Conservation (phyloP, 768 basidiomycete species). For the Clitopilus passeckerianus region DNA sequence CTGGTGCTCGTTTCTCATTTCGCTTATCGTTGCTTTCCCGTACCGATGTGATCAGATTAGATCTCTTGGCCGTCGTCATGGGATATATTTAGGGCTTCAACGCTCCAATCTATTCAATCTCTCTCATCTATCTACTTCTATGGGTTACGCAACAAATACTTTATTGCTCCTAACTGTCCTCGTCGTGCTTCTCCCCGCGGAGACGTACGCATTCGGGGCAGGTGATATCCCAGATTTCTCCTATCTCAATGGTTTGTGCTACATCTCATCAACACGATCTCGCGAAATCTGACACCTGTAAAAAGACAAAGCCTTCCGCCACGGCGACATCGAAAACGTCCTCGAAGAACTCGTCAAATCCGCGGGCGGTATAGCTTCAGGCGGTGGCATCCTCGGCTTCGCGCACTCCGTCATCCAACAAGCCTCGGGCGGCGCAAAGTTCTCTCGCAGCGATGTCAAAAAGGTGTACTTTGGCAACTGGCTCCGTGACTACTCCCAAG, state of each 20-base stretch:
- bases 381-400: conserved; percentile 46
- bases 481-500: conserved; percentile 68
- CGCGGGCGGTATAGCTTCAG: conserved; percentile 38
- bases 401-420: conserved; percentile 40
- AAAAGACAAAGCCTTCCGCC: conserved; percentile 66
- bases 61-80: background rate
- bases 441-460: conserved; percentile 61
- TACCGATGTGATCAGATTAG: background rate
- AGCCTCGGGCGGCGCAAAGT: conserved; percentile 51
- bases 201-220: conserved; percentile 51
- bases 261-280: background rate
- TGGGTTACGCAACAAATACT: conserved; percentile 15
- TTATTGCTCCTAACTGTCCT: conserved; percentile 31
- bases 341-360: conserved; percentile 56
- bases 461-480: conserved; percentile 68
- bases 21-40: too few relatives aligned
- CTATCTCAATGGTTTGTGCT: conserved; percentile 49
- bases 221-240: conserved; percentile 73
- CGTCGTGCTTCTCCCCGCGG: conserved; percentile 36
- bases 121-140: background rate
- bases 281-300: conserved; percentile 5
- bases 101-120: background rate
- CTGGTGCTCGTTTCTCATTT: too few relatives aligned
- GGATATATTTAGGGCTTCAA: background rate
- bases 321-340: conserved; percentile 73